phyloP scores from a whole-genome alignment of 1,139 yeast species.

The Pichia norvegensis region DNA sequence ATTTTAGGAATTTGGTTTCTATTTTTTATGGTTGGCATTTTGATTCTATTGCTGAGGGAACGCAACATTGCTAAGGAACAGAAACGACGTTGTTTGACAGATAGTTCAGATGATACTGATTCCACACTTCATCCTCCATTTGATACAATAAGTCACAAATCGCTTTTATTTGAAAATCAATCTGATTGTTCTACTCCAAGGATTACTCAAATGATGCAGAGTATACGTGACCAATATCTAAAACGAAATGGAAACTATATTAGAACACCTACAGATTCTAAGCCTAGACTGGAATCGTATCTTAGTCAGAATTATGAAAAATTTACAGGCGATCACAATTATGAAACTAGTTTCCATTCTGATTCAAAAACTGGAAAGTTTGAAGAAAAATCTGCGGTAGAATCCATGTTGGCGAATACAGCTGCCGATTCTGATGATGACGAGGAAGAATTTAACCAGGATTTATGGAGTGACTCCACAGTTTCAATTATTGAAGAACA shows the following conservation, averaged over 20 bases:
- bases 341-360: background rate
- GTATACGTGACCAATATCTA: constrained; percentile 8
- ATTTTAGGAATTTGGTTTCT: constrained; percentile 43
- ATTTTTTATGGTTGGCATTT: constrained; percentile 36
- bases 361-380: background rate
- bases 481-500: constrained; percentile 14
- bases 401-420: background rate
- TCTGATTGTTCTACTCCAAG: background rate
- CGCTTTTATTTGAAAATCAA: constrained; percentile 1
- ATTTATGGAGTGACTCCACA: background rate
- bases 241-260: constrained; percentile 2
- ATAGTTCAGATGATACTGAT: background rate
- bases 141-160: constrained; percentile 4
- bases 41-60: constrained; percentile 20
- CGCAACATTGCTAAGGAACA: background rate
- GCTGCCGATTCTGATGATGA: too few relatives aligned
- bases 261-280: constrained; percentile 10
- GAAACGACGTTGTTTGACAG: background rate
- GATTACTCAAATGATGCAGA: constrained; percentile 5
- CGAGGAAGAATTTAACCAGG: background rate
- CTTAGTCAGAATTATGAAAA: background rate
- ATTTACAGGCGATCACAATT: background rate
- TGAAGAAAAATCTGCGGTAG: background rate
- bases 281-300: background rate
- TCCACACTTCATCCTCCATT: constrained; percentile 1